Evolutionary conservation across 2,329 filamentous ascomycete genomes (phyloP).

Genomic region (Neoarthrinium moseri): DNA sequence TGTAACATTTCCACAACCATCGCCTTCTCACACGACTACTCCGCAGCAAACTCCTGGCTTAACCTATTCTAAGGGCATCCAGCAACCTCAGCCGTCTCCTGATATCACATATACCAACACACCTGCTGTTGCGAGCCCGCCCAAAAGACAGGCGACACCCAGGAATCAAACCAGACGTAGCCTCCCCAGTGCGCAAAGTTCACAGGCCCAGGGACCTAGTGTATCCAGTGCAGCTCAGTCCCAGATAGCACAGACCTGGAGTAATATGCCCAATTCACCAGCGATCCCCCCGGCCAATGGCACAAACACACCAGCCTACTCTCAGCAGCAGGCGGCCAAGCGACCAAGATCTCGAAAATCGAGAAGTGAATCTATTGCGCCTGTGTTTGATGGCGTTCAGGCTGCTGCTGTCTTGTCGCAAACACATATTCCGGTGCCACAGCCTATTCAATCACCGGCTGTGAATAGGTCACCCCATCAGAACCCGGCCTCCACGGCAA

Average conservation of each 20-base stretch:
- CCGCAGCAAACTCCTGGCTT: constrained; percentile 12
- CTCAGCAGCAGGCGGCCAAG: constrained; percentile 19
- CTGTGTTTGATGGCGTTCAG: constrained; percentile 17
- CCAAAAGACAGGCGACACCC: neutral
- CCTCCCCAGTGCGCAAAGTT: neutral
- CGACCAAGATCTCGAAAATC: constrained; percentile 21
- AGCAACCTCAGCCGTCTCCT: constrained; percentile 14
- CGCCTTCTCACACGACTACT: neutral
- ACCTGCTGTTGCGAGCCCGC: neutral
- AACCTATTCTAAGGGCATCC: constrained; percentile 12
- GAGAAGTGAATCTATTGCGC: constrained; percentile 16
- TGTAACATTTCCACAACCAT: neutral
- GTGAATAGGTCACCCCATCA: constrained; percentile 26
- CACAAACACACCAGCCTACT: constrained; percentile 16
- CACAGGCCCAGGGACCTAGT: neutral
- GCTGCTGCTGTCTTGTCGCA: constrained; percentile 21
- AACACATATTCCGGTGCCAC: constrained; percentile 20
- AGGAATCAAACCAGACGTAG: constrained; percentile 4
- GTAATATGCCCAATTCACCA: constrained; percentile 13
- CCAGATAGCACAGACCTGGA: constrained; percentile 4
- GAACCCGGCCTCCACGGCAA: constrained; percentile 9
- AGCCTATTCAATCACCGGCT: constrained; percentile 26
- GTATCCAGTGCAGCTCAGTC: neutral
- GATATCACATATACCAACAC: constrained; percentile 2
- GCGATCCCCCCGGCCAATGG: constrained; percentile 13